A percentile compares a stretch with the other conserved stretches of the same genome.
Evolutionary conservation across 2,329 filamentous ascomycete genomes (phyloP).

Genomic region (Epichloe baconii): DNA sequence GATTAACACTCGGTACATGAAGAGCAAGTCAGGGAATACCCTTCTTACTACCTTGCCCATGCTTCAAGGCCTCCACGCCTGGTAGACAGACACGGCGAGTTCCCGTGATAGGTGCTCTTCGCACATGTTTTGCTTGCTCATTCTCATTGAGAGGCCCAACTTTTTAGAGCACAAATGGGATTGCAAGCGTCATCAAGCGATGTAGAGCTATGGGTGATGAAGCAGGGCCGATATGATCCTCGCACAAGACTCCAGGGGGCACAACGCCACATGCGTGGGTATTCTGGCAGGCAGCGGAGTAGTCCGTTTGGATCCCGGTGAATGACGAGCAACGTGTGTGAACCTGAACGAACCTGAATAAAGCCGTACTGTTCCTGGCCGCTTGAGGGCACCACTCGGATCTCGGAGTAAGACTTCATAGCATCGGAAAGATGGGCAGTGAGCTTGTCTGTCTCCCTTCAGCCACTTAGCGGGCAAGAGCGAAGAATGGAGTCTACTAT

Average conservation of each 20-base stretch:
- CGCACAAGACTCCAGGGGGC: slow-evolving; percentile 2
- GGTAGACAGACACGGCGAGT: too few relatives aligned
- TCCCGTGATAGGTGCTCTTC: not conserved
- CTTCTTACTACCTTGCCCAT: too few relatives aligned
- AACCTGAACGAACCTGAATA: not conserved
- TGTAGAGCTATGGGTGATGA: not conserved
- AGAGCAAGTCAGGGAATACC: too few relatives aligned
- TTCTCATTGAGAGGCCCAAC: not conserved
- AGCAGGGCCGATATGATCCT: slow-evolving; percentile 6
- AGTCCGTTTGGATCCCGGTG: not conserved
- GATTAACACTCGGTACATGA: not conserved
- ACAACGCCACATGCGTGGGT: not conserved
- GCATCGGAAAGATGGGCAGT: not conserved
- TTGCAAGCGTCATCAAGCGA: slow-evolving; percentile 6
- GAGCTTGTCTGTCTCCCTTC: not conserved
- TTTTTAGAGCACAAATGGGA: not conserved
- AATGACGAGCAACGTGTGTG: not conserved
- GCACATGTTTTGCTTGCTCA: not conserved
- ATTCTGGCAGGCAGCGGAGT: not conserved
- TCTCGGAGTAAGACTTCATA: not conserved
- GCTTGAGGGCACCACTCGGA: not conserved
- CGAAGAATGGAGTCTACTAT: not conserved
- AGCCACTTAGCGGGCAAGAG: not conserved
- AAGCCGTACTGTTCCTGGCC: not conserved
- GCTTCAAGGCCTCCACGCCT: too few relatives aligned